A percentile compares a stretch with the other conserved stretches of the same genome.
Evolutionary conservation across 148 eudicot species (phyloP).

Genomic region (Rhododendron mucronatum): DNA sequence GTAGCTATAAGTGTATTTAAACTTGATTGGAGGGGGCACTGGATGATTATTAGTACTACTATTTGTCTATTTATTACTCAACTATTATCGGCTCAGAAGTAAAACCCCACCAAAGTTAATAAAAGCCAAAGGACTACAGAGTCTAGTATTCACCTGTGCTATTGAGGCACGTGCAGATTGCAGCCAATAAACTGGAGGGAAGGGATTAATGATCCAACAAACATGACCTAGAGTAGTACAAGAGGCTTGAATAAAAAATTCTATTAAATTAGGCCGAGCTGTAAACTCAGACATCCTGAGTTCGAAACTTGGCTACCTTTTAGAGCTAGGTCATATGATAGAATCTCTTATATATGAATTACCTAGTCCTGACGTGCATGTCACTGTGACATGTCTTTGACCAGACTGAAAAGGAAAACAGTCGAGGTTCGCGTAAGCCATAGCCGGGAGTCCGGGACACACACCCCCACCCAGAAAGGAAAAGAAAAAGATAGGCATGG

Average conservation of each 20-base stretch:
- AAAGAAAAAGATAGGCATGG: too few species aligned
- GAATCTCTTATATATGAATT: too few species aligned
- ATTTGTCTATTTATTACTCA: neutral
- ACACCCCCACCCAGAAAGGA: too few species aligned
- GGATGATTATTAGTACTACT: neutral
- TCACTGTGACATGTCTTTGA: too few species aligned
- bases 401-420: rapidly evolving
- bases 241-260: neutral
- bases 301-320: too few species aligned
- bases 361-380: neutral
- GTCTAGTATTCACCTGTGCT: neutral
- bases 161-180: neutral
- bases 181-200: neutral
- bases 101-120: neutral
- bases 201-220: neutral
- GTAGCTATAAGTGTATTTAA: neutral
- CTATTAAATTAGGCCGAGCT: too few species aligned
- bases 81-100: neutral
- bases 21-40: neutral
- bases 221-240: neutral
- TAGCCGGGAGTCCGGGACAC: too few species aligned
- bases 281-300: neutral
- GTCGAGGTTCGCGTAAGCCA: neutral
- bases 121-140: neutral
- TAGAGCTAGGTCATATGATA: neutral